Evolutionary conservation across 2,329 filamentous ascomycete genomes (phyloP).

Genomic region (Aureobasidium pullulans): DNA sequence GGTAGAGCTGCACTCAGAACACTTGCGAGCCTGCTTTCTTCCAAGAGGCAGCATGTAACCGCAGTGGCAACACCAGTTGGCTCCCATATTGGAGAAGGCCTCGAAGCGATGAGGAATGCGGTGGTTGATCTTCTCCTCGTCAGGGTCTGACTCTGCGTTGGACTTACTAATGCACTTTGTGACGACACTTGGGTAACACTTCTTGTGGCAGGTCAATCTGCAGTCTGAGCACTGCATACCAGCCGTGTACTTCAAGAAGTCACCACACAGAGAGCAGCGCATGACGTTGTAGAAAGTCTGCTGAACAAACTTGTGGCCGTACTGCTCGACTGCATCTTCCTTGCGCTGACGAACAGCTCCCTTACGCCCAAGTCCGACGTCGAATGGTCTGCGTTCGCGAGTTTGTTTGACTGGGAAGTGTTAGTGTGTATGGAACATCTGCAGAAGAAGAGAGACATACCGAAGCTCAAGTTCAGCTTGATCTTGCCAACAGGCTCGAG

Average conservation of each 20-base stretch:
- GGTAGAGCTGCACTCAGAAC: conserved; percentile 87
- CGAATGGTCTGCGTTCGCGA: conserved; percentile 73
- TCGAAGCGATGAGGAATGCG: conserved; percentile 96
- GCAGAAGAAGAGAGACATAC: conserved; percentile 30
- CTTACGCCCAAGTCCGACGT: conserved; percentile 86
- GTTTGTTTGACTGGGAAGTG: conserved; percentile 62
- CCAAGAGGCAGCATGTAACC: conserved; percentile 93
- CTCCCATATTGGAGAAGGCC: conserved; percentile 93
- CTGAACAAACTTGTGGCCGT: conserved; percentile 97
- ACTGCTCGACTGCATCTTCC: conserved; percentile 97
- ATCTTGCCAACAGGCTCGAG: conserved; percentile 90
- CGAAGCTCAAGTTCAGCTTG: conserved; percentile 82
- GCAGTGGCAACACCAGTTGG: conserved; percentile 99
- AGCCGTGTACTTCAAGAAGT: conserved; percentile 96
- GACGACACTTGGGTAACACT: conserved; percentile 93
- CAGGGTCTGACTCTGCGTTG: conserved; percentile 94
- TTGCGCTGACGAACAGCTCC: conserved; percentile 95
- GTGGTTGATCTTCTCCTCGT: conserved; percentile 99
- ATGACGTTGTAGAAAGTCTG: conserved; percentile 99
- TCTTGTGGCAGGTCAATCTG: conserved; percentile 98
- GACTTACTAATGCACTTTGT: conserved; percentile 99
- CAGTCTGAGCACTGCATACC: conserved; percentile 99
- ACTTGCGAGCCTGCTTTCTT: conserved; percentile 90
- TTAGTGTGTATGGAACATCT: neutral
- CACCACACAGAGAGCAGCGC: conserved; percentile 94